Evolutionary conservation across 441 rosid genomes (phyloP).

Genomic region (Melianthus villosus): DNA sequence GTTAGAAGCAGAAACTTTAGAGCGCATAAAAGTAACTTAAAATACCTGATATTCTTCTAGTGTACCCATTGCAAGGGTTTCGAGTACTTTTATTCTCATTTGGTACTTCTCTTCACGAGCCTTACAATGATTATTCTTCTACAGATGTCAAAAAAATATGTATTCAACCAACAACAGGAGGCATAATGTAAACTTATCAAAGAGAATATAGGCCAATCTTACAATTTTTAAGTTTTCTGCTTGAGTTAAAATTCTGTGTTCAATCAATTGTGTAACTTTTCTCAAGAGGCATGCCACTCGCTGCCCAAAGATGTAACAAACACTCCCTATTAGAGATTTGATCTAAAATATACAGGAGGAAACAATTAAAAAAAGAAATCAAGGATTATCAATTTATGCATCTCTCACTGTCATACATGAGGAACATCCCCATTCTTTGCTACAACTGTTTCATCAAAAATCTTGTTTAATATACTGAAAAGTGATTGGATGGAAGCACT

Average conservation of each 20-base stretch:
- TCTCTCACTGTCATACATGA: conserved; percentile 40
- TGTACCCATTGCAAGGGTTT: conserved; percentile 62
- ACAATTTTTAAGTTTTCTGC: conserved; percentile 64
- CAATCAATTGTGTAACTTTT: conserved; percentile 49
- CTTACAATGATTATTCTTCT: conserved; percentile 73
- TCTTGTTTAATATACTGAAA: conserved; percentile 41
- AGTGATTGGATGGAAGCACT: conserved; percentile 56
- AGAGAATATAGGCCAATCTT: conserved; percentile 14
- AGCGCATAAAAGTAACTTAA: conserved; percentile 4
- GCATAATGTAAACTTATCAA: conserved; percentile 5
- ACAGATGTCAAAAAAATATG: conserved; percentile 18
- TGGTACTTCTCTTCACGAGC: conserved; percentile 81
- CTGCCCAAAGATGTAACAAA: conserved; percentile 16
- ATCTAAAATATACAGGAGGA: background rate
- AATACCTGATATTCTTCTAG: conserved; percentile 64
- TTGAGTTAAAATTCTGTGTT: conserved; percentile 56
- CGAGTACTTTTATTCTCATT: conserved; percentile 56
- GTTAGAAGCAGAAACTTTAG: conserved; percentile 9
- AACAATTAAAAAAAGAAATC: conserved; percentile 1
- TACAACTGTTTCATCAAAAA: conserved; percentile 57
- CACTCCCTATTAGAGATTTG: conserved; percentile 6
- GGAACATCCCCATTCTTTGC: conserved; percentile 51
- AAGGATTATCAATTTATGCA: conserved; percentile 3
- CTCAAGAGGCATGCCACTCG: conserved; percentile 44
- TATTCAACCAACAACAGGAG: conserved; percentile 12